Conservation (phyloP, 2,329 filamentous ascomycete genomes). For the Aspergillus clavatus region DNA sequence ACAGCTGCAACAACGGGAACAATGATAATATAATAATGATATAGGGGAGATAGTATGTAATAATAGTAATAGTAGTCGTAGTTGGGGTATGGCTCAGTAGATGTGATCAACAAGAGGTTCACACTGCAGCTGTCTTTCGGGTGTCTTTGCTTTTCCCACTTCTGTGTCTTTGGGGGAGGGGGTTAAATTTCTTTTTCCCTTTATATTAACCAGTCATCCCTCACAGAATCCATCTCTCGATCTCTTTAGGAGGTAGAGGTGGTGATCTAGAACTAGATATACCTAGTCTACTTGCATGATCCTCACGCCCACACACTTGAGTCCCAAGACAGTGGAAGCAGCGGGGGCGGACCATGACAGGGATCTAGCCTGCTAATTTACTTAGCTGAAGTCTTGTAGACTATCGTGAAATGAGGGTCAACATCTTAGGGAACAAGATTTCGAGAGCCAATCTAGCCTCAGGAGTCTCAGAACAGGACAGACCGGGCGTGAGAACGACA, state of each 20-base stretch:
- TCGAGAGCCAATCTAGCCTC: not conserved
- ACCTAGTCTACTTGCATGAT: constrained; percentile 10
- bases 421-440: not conserved
- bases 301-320: constrained; percentile 10
- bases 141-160: not conserved
- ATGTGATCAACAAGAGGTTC: too few species aligned
- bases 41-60: too few species aligned
- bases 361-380: constrained; percentile 15
- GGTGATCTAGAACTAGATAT: constrained; percentile 31
- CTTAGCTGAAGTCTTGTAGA: constrained; percentile 14
- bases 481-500: too few species aligned
- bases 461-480: too few species aligned
- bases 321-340: constrained; percentile 25
- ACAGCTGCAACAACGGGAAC: too few species aligned
- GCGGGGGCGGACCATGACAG: constrained; percentile 20
- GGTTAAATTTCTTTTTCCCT: too few species aligned
- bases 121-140: too few species aligned
- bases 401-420: constrained; percentile 3
- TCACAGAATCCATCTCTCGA: constrained; percentile 2
- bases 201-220: not conserved
- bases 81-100: too few species aligned
- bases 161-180: too few species aligned
- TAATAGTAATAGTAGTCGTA: too few species aligned
- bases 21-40: too few species aligned
- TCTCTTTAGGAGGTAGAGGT: constrained; percentile 2